phyloP scores from a whole-genome alignment of 495 filamentous ascomycete genomes.

The Gamarada debralockiae region DNA sequence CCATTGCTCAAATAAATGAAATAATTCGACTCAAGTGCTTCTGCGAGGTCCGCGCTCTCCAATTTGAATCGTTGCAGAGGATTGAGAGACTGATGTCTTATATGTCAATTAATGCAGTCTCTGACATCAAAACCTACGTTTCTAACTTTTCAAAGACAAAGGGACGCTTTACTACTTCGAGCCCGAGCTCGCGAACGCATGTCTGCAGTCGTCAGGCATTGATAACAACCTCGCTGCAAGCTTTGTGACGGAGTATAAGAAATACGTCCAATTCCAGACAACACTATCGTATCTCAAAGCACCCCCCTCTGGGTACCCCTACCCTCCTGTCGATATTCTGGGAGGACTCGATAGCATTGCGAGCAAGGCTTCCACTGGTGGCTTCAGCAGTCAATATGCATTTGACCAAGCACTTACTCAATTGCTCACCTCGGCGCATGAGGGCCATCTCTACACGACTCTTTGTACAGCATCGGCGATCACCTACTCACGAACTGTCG shows the following conservation, averaged over 20 bases:
- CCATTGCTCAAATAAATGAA: no score
- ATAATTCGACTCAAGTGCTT: no score
- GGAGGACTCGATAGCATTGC: constrained; percentile 34
- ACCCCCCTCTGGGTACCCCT: constrained; percentile 35
- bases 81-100: no score
- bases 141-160: neutral
- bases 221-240: neutral
- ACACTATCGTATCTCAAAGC: constrained; percentile 40
- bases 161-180: neutral
- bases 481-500: neutral
- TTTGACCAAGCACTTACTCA: constrained; percentile 11
- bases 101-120: no score
- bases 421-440: constrained; percentile 4
- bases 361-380: constrained; percentile 20
- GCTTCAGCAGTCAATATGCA: constrained; percentile 30
- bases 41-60: no score
- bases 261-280: constrained; percentile 25
- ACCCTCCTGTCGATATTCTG: constrained; percentile 35
- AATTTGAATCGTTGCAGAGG: no score
- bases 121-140: neutral
- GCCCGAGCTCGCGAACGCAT: neutral
- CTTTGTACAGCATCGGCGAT: neutral
- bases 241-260: neutral
- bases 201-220: neutral
- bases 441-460: neutral